These are phyloP conservation scores for Amanita molliuscula DNA, from an alignment of 768 basidiomycete genomes.

Conservation along the genomic window DNA sequence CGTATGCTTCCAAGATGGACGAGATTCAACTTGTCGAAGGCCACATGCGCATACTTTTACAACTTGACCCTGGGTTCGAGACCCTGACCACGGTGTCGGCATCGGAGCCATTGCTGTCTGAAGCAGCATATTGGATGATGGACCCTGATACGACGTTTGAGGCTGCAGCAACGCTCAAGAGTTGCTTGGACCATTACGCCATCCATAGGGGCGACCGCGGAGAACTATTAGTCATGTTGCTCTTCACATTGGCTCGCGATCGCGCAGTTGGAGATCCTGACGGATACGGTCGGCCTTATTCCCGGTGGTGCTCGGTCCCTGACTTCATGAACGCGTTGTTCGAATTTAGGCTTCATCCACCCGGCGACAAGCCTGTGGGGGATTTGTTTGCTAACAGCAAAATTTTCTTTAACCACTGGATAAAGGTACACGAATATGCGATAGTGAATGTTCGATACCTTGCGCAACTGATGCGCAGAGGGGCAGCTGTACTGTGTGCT, in stretches of 20 bases:
- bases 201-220: conserved; percentile 15
- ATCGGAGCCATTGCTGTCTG: conserved; percentile 18
- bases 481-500: neutral
- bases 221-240: conserved; percentile 12
- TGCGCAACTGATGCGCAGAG: neutral
- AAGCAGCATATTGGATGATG: conserved; percentile 14
- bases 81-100: conserved; percentile 12
- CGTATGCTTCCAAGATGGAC: neutral
- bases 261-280: conserved; percentile 7
- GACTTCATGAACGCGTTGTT: neutral
- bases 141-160: neutral
- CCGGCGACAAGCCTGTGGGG: conserved; percentile 8
- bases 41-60: conserved; percentile 11
- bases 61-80: conserved; percentile 8
- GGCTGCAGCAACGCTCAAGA: neutral
- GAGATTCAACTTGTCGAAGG: conserved; percentile 9
- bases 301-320: neutral
- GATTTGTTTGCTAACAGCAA: conserved; percentile 11
- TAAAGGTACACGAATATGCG: conserved; percentile 17
- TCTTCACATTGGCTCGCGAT: conserved; percentile 14
- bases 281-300: neutral
- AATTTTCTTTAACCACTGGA: conserved; percentile 22
- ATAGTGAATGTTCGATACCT: conserved; percentile 14
- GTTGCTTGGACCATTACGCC: conserved; percentile 4
- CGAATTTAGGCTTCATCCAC: conserved; percentile 9